Evolutionary conservation across 2,329 filamentous ascomycete genomes (phyloP).

Genomic region (Westerdykella ornata): DNA sequence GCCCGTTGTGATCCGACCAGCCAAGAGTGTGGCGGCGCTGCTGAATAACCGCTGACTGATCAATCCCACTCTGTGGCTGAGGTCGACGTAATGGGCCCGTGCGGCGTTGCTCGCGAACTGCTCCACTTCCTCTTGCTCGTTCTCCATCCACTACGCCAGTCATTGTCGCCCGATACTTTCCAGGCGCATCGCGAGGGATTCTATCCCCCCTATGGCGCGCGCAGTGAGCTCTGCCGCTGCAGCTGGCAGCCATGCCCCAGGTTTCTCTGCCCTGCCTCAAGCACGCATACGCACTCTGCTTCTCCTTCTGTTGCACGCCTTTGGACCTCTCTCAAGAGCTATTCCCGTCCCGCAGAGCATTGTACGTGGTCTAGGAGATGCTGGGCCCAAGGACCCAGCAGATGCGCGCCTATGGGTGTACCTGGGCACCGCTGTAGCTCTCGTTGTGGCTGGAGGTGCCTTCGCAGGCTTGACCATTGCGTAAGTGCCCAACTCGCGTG

Average conservation of each 20-base stretch:
- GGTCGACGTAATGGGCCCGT: neutral
- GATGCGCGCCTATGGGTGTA: conserved; percentile 74
- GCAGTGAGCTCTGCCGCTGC: conserved; percentile 25
- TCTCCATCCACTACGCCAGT: neutral
- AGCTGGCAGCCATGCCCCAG: too few species aligned
- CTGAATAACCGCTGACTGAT: too few species aligned
- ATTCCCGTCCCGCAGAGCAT: conserved; percentile 27
- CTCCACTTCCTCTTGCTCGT: neutral
- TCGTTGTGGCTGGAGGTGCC: conserved; percentile 82
- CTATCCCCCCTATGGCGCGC: conserved; percentile 17
- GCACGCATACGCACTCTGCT: conserved; percentile 27
- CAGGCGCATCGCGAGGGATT: conserved; percentile 6
- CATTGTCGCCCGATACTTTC: neutral
- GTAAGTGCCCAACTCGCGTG: conserved; percentile 42
- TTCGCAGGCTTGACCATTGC: conserved; percentile 93
- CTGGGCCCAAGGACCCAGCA: conserved; percentile 35
- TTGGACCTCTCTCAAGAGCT: conserved; percentile 29
- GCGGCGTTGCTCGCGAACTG: neutral
- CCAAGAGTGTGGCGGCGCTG: too few species aligned
- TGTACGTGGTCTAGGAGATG: conserved; percentile 19
- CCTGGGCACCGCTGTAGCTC: conserved; percentile 65
- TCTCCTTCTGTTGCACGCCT: conserved; percentile 27
- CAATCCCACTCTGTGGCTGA: too few species aligned
- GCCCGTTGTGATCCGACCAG: too few species aligned
- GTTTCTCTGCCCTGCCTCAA: conserved; percentile 19